Evolutionary conservation across 148 eudicot genomes (phyloP), one percentile per base, ranked within the genome.

Genomic region (Camellia granthamiana): DNA sequence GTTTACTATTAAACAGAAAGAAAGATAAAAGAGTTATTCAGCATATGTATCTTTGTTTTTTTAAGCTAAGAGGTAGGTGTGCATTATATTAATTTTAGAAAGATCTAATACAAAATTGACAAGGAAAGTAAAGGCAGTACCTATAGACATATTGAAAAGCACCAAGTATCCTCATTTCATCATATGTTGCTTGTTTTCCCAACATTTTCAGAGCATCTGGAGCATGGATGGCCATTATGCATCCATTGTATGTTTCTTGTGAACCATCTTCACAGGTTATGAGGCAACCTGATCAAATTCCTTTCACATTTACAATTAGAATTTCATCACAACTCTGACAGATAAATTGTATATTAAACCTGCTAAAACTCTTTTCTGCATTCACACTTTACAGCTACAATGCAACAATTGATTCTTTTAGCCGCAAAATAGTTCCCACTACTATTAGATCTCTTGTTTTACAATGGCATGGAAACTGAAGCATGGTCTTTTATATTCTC

Each of bases 141-240:
- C 99, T 97, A 70, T 92, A 90, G 16, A 84, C 90, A 82, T 94
- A 97, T 60, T 93, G 93, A 83, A 96, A 96, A 68, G 99, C 97
- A 69, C 99, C 98, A n/a, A 96, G 90, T 77, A 94, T 82, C 84
- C 91, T 86, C 7, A 12, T 63, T 90, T 96, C 99, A 74, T 96
- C 92, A 77, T 77, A 78, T 51, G 99, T 92, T 62, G 94, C 99
- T 76, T 93, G 84, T 62, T 86, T 81, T 72, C 97, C 98, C 81
- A 96, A 83, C 81, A 96, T 76, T 78, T 84, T 82, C 68, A 96
- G 79, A 64, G 97, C 90, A 81, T 94, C 98, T 3, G 99, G 98
- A 23, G 98, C 98, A 82, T 94, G 99, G 67, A 79, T 80, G 60
- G 92, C 99, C 58, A 97, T 78, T 72, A 97, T 90, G 88, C 99